Base-by-base conservation (phyloP, 345 rosid genomes). In the Salix purpurea region DNA sequence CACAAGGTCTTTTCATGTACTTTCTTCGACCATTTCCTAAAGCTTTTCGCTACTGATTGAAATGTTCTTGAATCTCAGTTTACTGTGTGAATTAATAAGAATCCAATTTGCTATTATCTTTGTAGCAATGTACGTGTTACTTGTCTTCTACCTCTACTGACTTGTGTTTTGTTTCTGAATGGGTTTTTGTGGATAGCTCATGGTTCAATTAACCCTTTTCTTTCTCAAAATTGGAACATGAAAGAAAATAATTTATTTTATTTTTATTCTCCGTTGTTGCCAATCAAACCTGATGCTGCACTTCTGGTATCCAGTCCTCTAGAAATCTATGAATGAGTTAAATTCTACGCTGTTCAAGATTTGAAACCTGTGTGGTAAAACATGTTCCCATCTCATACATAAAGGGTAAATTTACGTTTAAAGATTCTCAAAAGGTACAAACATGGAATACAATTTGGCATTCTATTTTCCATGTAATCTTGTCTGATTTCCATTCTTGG, bases 71-170 rank as follows among this genome's bases (percentile, higher is more conserved):
- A 44, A 67, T 69, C 73, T 74, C 54, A 13, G 79, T 80, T 82
- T 80, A 65, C 71, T 79, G 64, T 76, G 76, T 65, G 74, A 84
- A 84, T 65, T 74, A 84, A 84, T 76, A 76, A 82, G 74, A 37
- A 52, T 67, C 62, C 42, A 50, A 76, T 69, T 79, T 78, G 30
- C 74, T 42, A 8, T 24, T 44, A 12, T 78, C 37, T 36, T 32
- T 67, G 30, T 15, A 28, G 77, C 48, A 16, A 34, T 30, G 8
- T 4, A 21, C 60, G 2, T 1, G 15, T 28, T 62, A 2, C 34
- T 39, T 71, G 15, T 75, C 30, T 74, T 42, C 37, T 30, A 15
- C 36, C 68, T 16, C 19, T 39, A 65, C 36, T 30, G 32, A 65
- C 36, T 65, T 8, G 19, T 16, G 68, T 18, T 30, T 65, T 71